A percentile compares a stretch with the other conserved stretches of the same genome.
Conservation (phyloP, 139 green algal genomes). For the Chlorella sp. region DNA sequence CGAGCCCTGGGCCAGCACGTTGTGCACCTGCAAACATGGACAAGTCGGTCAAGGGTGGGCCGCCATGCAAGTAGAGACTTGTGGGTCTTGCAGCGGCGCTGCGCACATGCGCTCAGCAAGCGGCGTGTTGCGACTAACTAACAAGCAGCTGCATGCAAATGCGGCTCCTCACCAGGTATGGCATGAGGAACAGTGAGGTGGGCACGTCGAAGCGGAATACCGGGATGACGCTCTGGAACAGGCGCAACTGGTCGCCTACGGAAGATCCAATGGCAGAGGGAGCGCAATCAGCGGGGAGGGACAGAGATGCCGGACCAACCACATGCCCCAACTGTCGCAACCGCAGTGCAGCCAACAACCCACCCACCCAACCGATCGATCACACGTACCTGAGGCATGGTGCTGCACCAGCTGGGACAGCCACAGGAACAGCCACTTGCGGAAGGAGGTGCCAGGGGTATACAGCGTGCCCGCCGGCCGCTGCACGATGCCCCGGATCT, state of each 20-base stretch:
- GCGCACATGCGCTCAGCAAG: too few species aligned
- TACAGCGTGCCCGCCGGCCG: slow-evolving; percentile 34
- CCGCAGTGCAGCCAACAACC: not conserved
- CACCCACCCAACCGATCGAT: not conserved
- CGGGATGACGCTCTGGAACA: slow-evolving; percentile 71
- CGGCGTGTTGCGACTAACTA: too few species aligned
- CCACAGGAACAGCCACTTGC: slow-evolving; percentile 84
- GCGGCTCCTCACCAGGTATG: slow-evolving; percentile 60
- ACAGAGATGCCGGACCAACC: not conserved
- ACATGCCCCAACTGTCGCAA: too few species aligned
- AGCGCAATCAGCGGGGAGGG: not conserved
- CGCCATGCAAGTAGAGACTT: too few species aligned
- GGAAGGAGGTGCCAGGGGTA: slow-evolving; percentile 58
- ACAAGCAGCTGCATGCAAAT: too few species aligned
- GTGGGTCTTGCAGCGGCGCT: too few species aligned
- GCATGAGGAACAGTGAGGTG: slow-evolving; percentile 87
- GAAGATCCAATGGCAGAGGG: not conserved
- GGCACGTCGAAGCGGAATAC: slow-evolving; percentile 80
- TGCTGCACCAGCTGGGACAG: slow-evolving; percentile 66
- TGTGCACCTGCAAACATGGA: slow-evolving; percentile 53
- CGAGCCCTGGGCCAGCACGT: slow-evolving; percentile 58
- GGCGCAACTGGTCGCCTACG: slow-evolving; percentile 40
- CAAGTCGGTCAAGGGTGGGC: too few species aligned
- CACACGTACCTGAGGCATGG: slow-evolving; percentile 28
- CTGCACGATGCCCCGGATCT: not conserved